phyloP scores from a whole-genome alignment of 805 yeast species.

The Blastobotrys robertii region DNA sequence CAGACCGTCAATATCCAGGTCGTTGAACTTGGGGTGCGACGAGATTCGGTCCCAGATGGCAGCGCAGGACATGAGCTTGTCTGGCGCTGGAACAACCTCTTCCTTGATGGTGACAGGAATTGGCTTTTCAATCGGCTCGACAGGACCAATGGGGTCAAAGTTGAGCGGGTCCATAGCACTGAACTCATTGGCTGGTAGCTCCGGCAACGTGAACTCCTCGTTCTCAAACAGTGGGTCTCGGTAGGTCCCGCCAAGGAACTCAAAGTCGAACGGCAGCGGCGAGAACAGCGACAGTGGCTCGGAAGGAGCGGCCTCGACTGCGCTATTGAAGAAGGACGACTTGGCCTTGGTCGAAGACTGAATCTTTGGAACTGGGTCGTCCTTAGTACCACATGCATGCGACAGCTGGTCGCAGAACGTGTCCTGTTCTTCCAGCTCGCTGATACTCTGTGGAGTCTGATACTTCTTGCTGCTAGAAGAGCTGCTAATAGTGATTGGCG shows the following conservation, averaged over 20 bases:
- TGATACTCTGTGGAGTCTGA: slow-evolving; percentile 1
- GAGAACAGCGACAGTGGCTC: slow-evolving; percentile 13
- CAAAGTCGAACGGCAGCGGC: slow-evolving; percentile 21
- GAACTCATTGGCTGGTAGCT: slow-evolving; percentile 25
- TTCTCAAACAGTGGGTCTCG: slow-evolving; percentile 25
- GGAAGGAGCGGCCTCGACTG: neutral
- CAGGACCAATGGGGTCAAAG: slow-evolving; percentile 13
- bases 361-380: slow-evolving; percentile 52
- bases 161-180: slow-evolving; percentile 30
- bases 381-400: slow-evolving; percentile 74
- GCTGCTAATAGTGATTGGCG: neutral
- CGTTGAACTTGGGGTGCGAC: slow-evolving; percentile 86
- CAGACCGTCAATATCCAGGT: slow-evolving; percentile 87
- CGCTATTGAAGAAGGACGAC: neutral
- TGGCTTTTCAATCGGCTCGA: slow-evolving; percentile 7
- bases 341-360: slow-evolving; percentile 4
- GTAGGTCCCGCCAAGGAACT: slow-evolving; percentile 18
- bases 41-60: slow-evolving; percentile 96
- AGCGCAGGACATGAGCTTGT: slow-evolving; percentile 53
- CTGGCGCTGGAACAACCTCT: slow-evolving; percentile 25
- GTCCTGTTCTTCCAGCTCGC: slow-evolving; percentile 53
- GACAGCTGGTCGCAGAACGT: slow-evolving; percentile 69
- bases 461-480: neutral
- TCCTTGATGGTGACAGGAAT: slow-evolving; percentile 3
- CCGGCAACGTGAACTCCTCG: slow-evolving; percentile 25